Base-by-base conservation (phyloP, 805 yeast species). In the Metschnikowia colocasiae region DNA sequence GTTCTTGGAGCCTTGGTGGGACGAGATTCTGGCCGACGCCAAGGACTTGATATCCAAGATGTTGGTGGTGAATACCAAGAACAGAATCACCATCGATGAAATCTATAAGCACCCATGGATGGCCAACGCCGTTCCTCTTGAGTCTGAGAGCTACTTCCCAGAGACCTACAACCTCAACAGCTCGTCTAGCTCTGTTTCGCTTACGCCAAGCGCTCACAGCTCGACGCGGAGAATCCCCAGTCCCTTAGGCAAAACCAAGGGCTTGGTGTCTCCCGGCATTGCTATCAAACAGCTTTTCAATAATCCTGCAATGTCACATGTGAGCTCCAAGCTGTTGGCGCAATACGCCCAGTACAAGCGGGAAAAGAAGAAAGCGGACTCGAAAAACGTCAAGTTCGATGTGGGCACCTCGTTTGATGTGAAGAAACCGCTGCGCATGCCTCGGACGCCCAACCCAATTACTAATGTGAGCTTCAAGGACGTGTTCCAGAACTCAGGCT, bases 1-100 rank as follows among this genome's bases (percentile, higher is more conserved):
- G 10, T 87, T 87, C 56, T 68, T 87, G 55, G 71, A 81, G 30
- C 95, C 95, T 1, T 87, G 95, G 95, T 87, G 95, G 95, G 95
- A 87, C 63, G 94, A 87, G 54, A 84, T 87, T 31, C 76, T 84
- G 41, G 59, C 56, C 31, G 80, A 77, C 6, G 95, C 94, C 6
- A 86, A 85, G 64, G 73, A 80, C 54, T 78, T 89, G 63, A 88
- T 87, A 6, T 65, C 81, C 3, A 79, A 74, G 50, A 70, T 87
- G 51, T 68, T 87, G 30, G 83, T 89, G 0, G 92, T 87, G 16
- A 85, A 85, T 59, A 89, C 91, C 6, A 65, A 69, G 26, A 67
- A 75, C 45, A 70, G 95, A 47, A 85, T 85, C 59, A 81, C 87
- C 7, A 82, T 87, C 48, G 84, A 83, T 48, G 83, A 86, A 43